phyloP scores from a whole-genome alignment of 495 filamentous ascomycete species.

The Hyaloscypha hepaticicola region DNA sequence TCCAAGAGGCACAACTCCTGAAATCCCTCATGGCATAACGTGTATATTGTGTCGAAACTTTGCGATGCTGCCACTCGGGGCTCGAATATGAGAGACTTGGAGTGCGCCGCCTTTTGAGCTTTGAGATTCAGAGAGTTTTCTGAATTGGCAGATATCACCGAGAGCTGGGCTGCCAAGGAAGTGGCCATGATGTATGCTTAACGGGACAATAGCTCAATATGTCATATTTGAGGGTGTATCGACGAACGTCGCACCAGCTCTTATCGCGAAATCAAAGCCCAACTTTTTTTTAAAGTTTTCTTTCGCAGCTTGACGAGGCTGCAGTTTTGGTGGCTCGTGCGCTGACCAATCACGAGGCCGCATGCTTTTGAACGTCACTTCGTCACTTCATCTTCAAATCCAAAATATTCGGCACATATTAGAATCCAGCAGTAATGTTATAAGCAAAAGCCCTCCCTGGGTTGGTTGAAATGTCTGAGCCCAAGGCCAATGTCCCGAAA shows the following conservation, averaged over 20 bases:
- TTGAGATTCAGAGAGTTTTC: conserved; percentile 83
- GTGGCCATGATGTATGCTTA: conserved; percentile 61
- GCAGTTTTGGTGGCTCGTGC: background rate
- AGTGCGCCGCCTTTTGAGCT: conserved; percentile 82
- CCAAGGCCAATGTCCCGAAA: conserved; percentile 51
- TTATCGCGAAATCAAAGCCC: conserved; percentile 4
- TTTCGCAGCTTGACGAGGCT: background rate
- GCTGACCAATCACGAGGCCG: background rate
- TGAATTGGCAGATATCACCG: conserved; percentile 74
- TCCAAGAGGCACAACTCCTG: conserved; percentile 88
- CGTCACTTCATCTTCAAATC: background rate
- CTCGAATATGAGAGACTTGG: conserved; percentile 89
- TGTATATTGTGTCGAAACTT: conserved; percentile 83
- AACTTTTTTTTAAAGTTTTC: conserved; percentile 13
- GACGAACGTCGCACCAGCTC: background rate
- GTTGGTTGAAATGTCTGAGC: conserved; percentile 19
- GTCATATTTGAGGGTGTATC: conserved; percentile 10
- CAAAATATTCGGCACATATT: background rate
- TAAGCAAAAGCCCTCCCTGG: conserved; percentile 9
- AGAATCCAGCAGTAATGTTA: background rate
- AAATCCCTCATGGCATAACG: conserved; percentile 84
- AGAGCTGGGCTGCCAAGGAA: conserved; percentile 75
- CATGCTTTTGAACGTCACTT: background rate
- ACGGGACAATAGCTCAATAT: background rate
- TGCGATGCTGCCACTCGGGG: conserved; percentile 76